These are phyloP conservation scores for Schwanniomyces vanrijiae DNA, from an alignment of 805 yeast genomes.

Conservation along the genomic window DNA sequence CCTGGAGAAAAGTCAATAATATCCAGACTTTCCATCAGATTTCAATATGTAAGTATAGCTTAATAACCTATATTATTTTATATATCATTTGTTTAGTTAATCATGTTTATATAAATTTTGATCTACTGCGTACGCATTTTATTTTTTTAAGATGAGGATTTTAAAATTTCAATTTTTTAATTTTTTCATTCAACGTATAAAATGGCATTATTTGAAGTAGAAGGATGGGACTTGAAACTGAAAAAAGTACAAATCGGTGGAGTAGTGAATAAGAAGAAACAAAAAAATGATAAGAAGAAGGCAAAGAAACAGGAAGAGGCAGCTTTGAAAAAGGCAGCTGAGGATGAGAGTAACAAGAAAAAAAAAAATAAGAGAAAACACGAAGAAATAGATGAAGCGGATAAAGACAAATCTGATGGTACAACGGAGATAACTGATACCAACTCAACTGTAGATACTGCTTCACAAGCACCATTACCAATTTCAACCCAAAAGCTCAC, in stretches of 20 bases:
- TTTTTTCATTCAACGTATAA: constrained; percentile 4
- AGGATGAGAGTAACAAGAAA: constrained; percentile 6
- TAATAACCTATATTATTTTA: background rate
- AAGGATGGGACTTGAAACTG: constrained; percentile 74
- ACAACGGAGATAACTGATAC: constrained; percentile 3
- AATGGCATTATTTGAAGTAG: constrained; percentile 76
- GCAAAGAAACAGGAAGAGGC: constrained; percentile 17
- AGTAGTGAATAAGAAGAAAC: constrained; percentile 22
- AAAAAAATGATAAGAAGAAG: constrained; percentile 24
- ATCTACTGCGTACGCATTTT: background rate
- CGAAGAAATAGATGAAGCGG: constrained; percentile 6
- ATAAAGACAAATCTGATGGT: constrained; percentile 1
- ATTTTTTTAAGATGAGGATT: constrained; percentile 1
- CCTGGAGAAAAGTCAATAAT: constrained; percentile 34
- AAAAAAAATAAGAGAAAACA: constrained; percentile 8
- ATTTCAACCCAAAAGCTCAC: constrained; percentile 50
- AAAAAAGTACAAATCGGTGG: constrained; percentile 51
- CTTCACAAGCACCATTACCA: constrained; percentile 14
- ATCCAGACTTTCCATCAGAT: background rate
- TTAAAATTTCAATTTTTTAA: background rate
- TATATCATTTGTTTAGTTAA: background rate
- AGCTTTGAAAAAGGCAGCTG: constrained; percentile 1
- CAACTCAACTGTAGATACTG: constrained; percentile 8
- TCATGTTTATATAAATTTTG: background rate
- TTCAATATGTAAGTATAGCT: background rate